Evolutionary conservation across 2,329 filamentous ascomycete genomes (phyloP).

Genomic region (Botrytis sinoallii): DNA sequence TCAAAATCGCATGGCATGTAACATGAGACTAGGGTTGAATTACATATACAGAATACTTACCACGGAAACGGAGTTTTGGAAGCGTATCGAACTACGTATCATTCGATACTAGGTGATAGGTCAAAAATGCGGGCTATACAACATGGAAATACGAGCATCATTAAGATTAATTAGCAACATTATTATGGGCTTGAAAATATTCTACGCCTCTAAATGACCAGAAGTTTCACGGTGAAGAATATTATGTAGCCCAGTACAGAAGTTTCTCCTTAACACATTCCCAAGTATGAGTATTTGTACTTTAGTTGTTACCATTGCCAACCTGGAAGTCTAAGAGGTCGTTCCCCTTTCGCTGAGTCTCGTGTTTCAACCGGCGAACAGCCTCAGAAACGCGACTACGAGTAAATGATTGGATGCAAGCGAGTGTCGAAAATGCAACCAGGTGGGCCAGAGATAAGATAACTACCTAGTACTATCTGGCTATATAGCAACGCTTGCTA

Average conservation of each 20-base stretch:
- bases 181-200: background rate
- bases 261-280: no score
- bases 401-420: background rate
- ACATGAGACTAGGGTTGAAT: background rate
- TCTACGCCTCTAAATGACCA: background rate
- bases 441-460: background rate
- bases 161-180: background rate
- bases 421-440: background rate
- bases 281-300: background rate
- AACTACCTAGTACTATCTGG: background rate
- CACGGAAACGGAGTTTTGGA: background rate
- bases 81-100: background rate
- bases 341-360: background rate
- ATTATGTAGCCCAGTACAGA: background rate
- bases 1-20: background rate
- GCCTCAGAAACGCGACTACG: background rate
- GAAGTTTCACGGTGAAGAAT: background rate
- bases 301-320: background rate
- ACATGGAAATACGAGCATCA: background rate
- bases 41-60: background rate
- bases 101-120: background rate
- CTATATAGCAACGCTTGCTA: background rate
- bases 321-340: background rate
- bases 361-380: background rate
- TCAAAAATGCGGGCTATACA: no score